Conservation (phyloP, 2,329 filamentous ascomycete species). For the Aureobasidium mangrovei region DNA sequence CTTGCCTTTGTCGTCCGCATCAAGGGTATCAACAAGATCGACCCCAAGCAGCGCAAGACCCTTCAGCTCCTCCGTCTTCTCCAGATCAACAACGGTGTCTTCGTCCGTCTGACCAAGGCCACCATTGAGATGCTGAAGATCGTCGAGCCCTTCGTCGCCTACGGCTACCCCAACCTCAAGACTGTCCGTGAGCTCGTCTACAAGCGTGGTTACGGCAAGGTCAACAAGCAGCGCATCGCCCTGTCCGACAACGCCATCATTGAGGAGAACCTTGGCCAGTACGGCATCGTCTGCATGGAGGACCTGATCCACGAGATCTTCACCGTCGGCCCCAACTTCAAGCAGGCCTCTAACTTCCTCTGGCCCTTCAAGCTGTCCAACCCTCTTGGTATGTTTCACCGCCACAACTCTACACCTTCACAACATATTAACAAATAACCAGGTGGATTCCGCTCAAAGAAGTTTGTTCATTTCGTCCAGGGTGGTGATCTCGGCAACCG, state of each 20-base stretch:
- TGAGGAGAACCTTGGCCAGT: slow-evolving; percentile 93
- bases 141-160: slow-evolving; percentile 97
- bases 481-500: slow-evolving; percentile 96
- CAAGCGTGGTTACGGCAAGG: slow-evolving; percentile 99
- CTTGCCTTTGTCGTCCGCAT: slow-evolving; percentile 97
- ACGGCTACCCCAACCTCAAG: slow-evolving; percentile 99
- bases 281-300: slow-evolving; percentile 98
- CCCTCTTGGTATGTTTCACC: slow-evolving; percentile 66
- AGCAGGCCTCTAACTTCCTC: slow-evolving; percentile 98
- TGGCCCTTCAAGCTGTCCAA: slow-evolving; percentile 99
- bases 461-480: slow-evolving; percentile 99
- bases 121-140: slow-evolving; percentile 96
- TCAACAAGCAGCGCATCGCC: slow-evolving; percentile 85
- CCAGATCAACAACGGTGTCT: slow-evolving; percentile 99
- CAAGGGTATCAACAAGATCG: slow-evolving; percentile 99
- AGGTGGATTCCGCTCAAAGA: slow-evolving; percentile 68
- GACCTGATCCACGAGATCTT: slow-evolving; percentile 99
- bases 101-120: slow-evolving; percentile 95
- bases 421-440: too few relatives aligned
- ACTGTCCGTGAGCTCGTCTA: slow-evolving; percentile 98
- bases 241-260: slow-evolving; percentile 97
- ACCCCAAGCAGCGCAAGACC: slow-evolving; percentile 99
- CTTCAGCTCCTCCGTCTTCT: slow-evolving; percentile 98
- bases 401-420: not conserved
- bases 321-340: slow-evolving; percentile 96